phyloP scores from a whole-genome alignment of 371 early-diverging fungal species.

The Coemansia sp. region DNA sequence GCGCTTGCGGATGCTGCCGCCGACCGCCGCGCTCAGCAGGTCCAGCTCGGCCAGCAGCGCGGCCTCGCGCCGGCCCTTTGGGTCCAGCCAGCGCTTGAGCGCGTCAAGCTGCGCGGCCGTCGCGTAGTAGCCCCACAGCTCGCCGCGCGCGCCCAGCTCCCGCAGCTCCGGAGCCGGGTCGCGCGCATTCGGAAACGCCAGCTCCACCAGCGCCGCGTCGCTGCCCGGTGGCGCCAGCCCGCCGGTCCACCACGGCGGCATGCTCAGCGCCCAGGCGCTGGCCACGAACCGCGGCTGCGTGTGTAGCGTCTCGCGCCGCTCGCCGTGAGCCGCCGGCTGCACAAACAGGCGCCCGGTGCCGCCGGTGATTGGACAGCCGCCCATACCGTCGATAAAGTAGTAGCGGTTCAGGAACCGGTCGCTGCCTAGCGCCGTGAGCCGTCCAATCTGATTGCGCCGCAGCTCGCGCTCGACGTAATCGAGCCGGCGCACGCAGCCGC shows the following conservation, averaged over 20 bases:
- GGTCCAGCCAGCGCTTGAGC: constrained; percentile 73
- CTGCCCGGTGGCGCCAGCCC: constrained; percentile 47
- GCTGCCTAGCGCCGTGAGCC: constrained; percentile 73
- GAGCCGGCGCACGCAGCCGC: constrained; percentile 22
- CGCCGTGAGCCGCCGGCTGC: constrained; percentile 58
- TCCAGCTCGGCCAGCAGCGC: constrained; percentile 58
- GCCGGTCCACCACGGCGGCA: constrained; percentile 46
- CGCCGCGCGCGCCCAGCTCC: constrained; percentile 37
- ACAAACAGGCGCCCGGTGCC: constrained; percentile 66
- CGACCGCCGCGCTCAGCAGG: constrained; percentile 13
- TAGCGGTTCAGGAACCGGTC: constrained; percentile 85
- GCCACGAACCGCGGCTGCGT: constrained; percentile 35
- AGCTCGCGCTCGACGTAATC: constrained; percentile 68
- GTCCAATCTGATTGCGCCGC: constrained; percentile 61
- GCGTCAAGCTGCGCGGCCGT: constrained; percentile 64
- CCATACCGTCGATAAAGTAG: constrained; percentile 80
- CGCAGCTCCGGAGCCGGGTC: constrained; percentile 46
- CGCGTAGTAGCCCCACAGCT: constrained; percentile 64
- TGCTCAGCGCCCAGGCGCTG: constrained; percentile 30
- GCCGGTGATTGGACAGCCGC: constrained; percentile 57
- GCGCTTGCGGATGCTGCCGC: constrained; percentile 34
- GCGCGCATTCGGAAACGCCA: constrained; percentile 40
- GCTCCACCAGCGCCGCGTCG: constrained; percentile 36
- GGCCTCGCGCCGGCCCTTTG: constrained; percentile 72
- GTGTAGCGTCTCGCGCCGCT: constrained; percentile 40